Evolutionary conservation across 108 stramenopile species (phyloP), one percentile per base, ranked within the genome.

Genomic region (Asterionellopsis glacialis): DNA sequence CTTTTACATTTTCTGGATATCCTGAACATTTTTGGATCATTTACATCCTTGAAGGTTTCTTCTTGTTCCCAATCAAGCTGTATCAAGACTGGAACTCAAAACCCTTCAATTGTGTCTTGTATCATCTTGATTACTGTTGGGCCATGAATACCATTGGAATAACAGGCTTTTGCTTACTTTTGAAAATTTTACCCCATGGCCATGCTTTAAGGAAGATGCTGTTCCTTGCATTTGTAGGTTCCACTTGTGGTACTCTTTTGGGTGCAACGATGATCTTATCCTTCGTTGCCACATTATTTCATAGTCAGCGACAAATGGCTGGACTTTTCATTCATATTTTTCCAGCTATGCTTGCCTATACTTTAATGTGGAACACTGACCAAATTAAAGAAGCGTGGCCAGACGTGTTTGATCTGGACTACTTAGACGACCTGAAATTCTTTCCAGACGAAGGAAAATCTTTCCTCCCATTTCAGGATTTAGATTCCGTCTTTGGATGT

Each of bases 71-170:
- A 0, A 51, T 51, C 24, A 68, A 71, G 25, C 63, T 76, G 18
- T 40, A 38, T 9, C 51, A 55, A 41, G 73, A 72, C 73, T 63
- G 49, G 43, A 42, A 61, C 11, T 74, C 81, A 13, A 59, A 64
- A 23, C 77, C 81, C n/a, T 53, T 79, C 25, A 70, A 65, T 51
- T 49, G 79, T 39, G 65, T 57, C 16, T 53, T 79, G 41, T 82
- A 82, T 47, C 76, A 75, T 55, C 54, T 82, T 12, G 81, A 82
- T 55, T 77, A 74, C 51, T 82, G 81, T 63, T 82, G 81, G 81
- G 48, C 59, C 11, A 71, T 79, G 76, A 82, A 82, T 63, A 59
- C 69, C 26, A 39, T 56, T 11, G 77, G 58, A 10, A 62, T 69
- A 4, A 12, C 69, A 21, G 33, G 33, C 7, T 33, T 33, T 7